phyloP scores from a whole-genome alignment of 179 eudicot species.

The Pouteria campechiana region DNA sequence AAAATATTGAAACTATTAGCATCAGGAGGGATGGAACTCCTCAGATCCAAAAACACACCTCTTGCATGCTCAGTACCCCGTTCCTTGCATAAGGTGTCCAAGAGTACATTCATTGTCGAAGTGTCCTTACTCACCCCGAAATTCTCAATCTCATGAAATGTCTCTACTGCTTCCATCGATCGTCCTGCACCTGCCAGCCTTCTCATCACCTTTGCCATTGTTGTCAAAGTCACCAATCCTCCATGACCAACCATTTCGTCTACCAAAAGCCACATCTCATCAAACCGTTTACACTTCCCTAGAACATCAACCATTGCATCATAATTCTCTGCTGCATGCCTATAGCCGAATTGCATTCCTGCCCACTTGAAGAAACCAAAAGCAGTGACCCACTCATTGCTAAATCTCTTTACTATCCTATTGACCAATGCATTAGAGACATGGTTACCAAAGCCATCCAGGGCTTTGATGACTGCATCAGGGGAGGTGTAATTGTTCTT shows the following conservation, averaged over 20 bases:
- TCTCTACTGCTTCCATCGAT: constrained; percentile 48
- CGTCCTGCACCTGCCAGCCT: constrained; percentile 45
- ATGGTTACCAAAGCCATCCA: constrained; percentile 18
- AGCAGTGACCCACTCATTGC: constrained; percentile 49
- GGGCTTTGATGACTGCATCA: constrained; percentile 29
- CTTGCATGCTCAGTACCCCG: constrained; percentile 61
- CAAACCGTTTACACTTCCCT: constrained; percentile 61
- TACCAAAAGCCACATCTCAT: constrained; percentile 53
- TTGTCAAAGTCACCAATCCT: constrained; percentile 38
- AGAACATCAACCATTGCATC: constrained; percentile 61
- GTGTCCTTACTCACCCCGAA: constrained; percentile 45
- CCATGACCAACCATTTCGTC: constrained; percentile 50
- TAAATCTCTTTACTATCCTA: constrained; percentile 55
- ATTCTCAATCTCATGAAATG: constrained; percentile 38
- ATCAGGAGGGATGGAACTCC: constrained; percentile 28
- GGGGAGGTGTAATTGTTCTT: constrained; percentile 28
- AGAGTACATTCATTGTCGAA: constrained; percentile 35
- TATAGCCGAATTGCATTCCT: constrained; percentile 20
- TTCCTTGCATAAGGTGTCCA: constrained; percentile 60
- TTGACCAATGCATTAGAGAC: constrained; percentile 43
- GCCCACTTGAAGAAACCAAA: constrained; percentile 79
- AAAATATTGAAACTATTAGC: constrained; percentile 44
- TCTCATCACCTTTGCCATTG: constrained; percentile 55
- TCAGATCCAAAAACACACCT: constrained; percentile 36
- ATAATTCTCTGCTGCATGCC: constrained; percentile 33